Base-by-base conservation (phyloP, 257 asterid species). In the Linderniella brevidens region DNA sequence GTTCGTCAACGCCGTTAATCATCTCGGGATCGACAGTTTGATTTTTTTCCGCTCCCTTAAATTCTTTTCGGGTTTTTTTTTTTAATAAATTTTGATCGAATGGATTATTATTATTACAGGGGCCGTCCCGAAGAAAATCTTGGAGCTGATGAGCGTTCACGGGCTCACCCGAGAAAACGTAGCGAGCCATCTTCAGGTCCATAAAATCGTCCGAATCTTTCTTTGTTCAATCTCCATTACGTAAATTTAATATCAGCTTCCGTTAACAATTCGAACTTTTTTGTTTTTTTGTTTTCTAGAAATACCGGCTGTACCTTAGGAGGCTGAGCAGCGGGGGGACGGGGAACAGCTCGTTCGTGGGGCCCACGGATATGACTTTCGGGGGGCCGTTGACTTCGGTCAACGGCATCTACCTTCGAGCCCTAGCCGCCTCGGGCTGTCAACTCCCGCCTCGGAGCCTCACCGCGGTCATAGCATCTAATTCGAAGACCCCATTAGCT, bases 121-220 rank as follows among this genome's bases (percentile, higher is more conserved):
- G 74, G 94, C 93, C 5, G 98, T 85, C 38, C 98, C 98, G 0
- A 90, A 90, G 75, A 81, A 73, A 54, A 90, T 90, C 59, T 61
- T 90, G 68, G 96, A 90, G 60, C 50, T 85, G 65, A 90, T 90
- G 98, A 85, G 79, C 52, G 96, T 90, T 54, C 94, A 86, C 15
- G 93, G 93, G 35, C 81, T 90, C 20, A 81, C 96, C 18, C 68
- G 99, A 61, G 99, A 90, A 60, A 90, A 90, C 36, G 96, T 90
- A 38, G 94, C 99, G n/a, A 85, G 96, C 77, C 96, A 90, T 64
- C 96, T 90, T 60, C 96, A 90, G 86, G 99, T 85, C 55, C 14
- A n/a, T 35, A 46, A 8, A 11, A 0, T 12, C 19, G 40, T 53
- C 29, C 41, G 13, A 13, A 39, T 47, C 18, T 13, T 17, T 20